phyloP scores from a whole-genome alignment of 352 stramenopile genomes.

The Discostella stelligera region DNA sequence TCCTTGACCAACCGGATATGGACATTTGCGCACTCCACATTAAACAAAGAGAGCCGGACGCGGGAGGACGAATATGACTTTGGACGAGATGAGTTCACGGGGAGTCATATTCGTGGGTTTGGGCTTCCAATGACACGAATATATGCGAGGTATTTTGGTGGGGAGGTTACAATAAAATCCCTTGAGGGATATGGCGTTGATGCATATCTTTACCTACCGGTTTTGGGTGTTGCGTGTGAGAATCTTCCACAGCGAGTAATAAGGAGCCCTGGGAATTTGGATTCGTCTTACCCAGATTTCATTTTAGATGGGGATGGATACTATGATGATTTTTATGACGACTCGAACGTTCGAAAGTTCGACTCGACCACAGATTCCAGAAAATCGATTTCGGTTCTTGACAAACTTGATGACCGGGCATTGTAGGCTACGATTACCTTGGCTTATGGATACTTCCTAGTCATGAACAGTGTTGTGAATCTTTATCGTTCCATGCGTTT shows the following conservation, averaged over 20 bases:
- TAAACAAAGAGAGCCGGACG: constrained; percentile 31
- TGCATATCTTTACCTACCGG: constrained; percentile 79
- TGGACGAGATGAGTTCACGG: constrained; percentile 60
- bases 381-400: constrained; percentile 9
- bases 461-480: no score
- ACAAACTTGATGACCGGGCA: constrained; percentile 31
- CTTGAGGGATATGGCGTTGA: constrained; percentile 83
- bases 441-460: no score
- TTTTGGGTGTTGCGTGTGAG: constrained; percentile 78
- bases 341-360: constrained; percentile 14
- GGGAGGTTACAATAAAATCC: constrained; percentile 79
- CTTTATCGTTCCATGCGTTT: no score
- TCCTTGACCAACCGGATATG: constrained; percentile 70
- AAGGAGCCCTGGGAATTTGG: constrained; percentile 66
- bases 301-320: constrained; percentile 34
- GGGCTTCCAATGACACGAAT: constrained; percentile 77
- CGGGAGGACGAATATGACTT: constrained; percentile 57
- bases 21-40: constrained; percentile 74
- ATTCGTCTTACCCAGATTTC: constrained; percentile 38
- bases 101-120: constrained; percentile 69
- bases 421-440: constrained; percentile 15
- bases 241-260: constrained; percentile 71
- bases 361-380: background rate
- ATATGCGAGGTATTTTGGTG: constrained; percentile 81
- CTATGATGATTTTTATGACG: constrained; percentile 39